Evolutionary conservation across 2,329 filamentous ascomycete genomes (phyloP), one percentile per base, ranked within the genome.

Genomic region (Lachnellula subtilissima): DNA sequence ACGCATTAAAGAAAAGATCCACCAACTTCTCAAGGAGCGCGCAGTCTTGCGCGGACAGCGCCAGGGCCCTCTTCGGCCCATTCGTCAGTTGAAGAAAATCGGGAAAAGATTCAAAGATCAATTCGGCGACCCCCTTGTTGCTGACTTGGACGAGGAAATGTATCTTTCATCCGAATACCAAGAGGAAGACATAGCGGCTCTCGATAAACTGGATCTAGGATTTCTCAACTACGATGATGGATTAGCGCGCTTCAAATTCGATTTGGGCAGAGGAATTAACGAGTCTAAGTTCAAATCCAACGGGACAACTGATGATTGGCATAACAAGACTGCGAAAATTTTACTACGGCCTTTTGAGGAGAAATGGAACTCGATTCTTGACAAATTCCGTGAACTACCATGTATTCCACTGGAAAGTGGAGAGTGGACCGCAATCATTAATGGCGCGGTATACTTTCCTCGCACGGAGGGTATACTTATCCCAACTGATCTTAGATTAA

Each of bases 401-500:
- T 53, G 50, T 37, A 57, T 56, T 15, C 56, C 58, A 23, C 50
- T 56, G 15, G n/a, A 56, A 56, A 46, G 53, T 48, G 42, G 51
- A 12, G 25, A 52, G 28, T 61, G 54, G 57, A 54, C 49, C 40
- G 25, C 57, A 48, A 50, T 50, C 14, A 51, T 23, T 5, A 35
- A 55, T 5, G 48, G 52, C 8, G 47, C 52, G 35, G 43, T 61
- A 37, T 61, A 52, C 50, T 54, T 60, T 22, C 57, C 59, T 48
- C 40, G 42, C 15, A 56, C 46, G 28, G 50, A 53, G 25, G 52
- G 43, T 9, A 52, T 60, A 49, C 48, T 39, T 5, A 56, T 62
- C 42, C 60, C 60, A 19, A 53, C n/a, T 11, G 53, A 62, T 57
- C 58, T 62, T 47, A 50, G 53, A 46, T 51, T 59, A 45, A 50